Percentiles rank a stretch among this genome's conserved stretches.
phyloP scores from a whole-genome alignment of 78 protist species.

The Dictyostelium capitatum region DNA sequence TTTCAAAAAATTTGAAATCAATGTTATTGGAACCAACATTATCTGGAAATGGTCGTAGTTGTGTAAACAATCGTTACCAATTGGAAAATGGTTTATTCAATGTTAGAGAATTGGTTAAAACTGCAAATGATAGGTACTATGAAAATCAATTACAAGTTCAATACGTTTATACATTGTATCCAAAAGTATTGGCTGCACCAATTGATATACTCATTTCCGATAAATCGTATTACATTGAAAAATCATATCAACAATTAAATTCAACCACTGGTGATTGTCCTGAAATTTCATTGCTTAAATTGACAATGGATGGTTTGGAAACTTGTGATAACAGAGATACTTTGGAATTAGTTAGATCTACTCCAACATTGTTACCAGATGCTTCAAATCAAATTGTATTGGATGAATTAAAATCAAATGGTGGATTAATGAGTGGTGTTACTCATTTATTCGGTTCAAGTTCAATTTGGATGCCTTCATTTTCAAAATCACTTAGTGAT shows the following conservation, averaged over 20 bases:
- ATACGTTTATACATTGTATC: conserved; percentile 35
- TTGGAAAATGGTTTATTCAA: neutral
- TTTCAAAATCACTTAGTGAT: conserved; percentile 75
- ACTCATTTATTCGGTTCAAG: conserved; percentile 55
- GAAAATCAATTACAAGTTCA: neutral
- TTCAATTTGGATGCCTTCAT: conserved; percentile 69
- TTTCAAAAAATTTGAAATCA: conserved; percentile 27
- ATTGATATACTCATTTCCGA: conserved; percentile 42
- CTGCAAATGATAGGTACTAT: conserved; percentile 14
- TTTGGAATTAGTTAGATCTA: neutral
- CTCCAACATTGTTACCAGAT: neutral
- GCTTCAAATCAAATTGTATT: neutral
- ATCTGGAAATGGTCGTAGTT: too few species aligned
- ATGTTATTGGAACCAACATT: conserved; percentile 64
- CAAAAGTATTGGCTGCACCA: conserved; percentile 47
- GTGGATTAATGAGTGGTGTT: conserved; percentile 49
- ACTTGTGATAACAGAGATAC: too few species aligned
- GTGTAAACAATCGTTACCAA: neutral
- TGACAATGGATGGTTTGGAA: neutral
- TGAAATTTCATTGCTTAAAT: neutral
- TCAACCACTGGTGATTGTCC: neutral
- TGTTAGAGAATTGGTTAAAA: neutral
- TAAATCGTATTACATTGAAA: conserved; percentile 4
- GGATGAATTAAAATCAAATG: neutral
- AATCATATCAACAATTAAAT: neutral